Conservation (phyloP, 2,329 filamentous ascomycete species). For the Fusarium kyushuense region DNA sequence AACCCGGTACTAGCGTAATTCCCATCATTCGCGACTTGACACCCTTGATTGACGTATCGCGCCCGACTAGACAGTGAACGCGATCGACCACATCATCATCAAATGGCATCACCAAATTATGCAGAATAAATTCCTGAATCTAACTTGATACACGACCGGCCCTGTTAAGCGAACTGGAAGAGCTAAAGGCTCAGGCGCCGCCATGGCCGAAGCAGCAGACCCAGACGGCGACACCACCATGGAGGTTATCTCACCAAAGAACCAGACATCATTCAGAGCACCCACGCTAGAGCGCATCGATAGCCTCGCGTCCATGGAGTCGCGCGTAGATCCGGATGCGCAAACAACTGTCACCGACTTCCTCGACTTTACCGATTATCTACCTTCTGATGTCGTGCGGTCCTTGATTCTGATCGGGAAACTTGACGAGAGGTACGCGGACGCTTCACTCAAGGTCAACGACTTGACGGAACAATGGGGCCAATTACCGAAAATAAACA, state of each 20-base stretch:
- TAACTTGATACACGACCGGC: background rate
- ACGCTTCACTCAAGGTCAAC: constrained; percentile 67
- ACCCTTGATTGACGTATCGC: constrained; percentile 6
- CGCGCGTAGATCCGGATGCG: constrained; percentile 73
- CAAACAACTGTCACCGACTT: constrained; percentile 78
- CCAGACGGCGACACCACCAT: constrained; percentile 42
- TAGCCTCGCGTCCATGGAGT: constrained; percentile 57
- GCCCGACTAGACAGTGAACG: constrained; percentile 18
- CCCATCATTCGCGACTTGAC: constrained; percentile 26
- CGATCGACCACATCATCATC: constrained; percentile 22
- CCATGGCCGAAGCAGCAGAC: constrained; percentile 47
- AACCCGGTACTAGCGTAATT: constrained; percentile 5
- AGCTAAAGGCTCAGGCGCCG: constrained; percentile 8
- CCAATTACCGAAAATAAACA: constrained; percentile 62
- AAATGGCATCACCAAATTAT: constrained; percentile 37
- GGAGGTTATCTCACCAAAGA: constrained; percentile 48
- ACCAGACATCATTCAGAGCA: constrained; percentile 46
- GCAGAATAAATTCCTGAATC: background rate
- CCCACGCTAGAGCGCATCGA: constrained; percentile 50
- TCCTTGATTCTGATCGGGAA: constrained; percentile 74
- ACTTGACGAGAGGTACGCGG: constrained; percentile 69
- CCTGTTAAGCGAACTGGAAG: background rate
- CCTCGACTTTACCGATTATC: constrained; percentile 77
- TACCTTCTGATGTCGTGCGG: constrained; percentile 74
- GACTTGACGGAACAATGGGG: constrained; percentile 69